phyloP scores from a whole-genome alignment of 371 early-diverging fungal species.

The Haplosporangium sp. region DNA sequence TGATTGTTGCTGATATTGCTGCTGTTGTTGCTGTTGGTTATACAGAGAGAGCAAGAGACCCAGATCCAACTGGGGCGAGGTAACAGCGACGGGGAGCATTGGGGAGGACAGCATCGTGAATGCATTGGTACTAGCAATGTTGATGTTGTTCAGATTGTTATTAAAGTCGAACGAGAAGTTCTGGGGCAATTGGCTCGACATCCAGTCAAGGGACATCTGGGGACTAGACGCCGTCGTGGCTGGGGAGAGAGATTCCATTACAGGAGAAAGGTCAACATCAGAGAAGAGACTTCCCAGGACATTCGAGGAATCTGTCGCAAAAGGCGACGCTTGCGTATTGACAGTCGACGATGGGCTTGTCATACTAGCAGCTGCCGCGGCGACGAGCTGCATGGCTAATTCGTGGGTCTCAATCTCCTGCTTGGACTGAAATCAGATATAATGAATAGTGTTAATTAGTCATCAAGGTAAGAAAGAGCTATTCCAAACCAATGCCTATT shows the following conservation, averaged over 20 bases:
- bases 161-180: slow-evolving; percentile 41
- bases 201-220: slow-evolving; percentile 22
- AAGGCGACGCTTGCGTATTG: slow-evolving; percentile 27
- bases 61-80: slow-evolving; percentile 41
- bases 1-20: slow-evolving; percentile 19
- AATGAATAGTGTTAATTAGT: neutral
- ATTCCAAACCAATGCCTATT: too few species aligned
- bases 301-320: slow-evolving; percentile 23
- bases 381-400: slow-evolving; percentile 50
- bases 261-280: slow-evolving; percentile 50
- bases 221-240: slow-evolving; percentile 25
- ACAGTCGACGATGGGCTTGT: slow-evolving; percentile 17
- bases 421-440: neutral
- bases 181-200: slow-evolving; percentile 15
- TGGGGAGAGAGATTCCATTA: slow-evolving; percentile 29
- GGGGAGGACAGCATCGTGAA: slow-evolving; percentile 18
- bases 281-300: slow-evolving; percentile 42
- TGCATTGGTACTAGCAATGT: neutral
- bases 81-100: slow-evolving; percentile 22
- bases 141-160: slow-evolving; percentile 7
- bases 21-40: slow-evolving; percentile 26
- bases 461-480: neutral
- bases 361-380: slow-evolving; percentile 41
- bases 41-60: slow-evolving; percentile 34
- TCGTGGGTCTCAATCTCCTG: slow-evolving; percentile 38